Base-by-base conservation (phyloP, 2,329 filamentous ascomycete genomes). In the Venturia effusa region DNA sequence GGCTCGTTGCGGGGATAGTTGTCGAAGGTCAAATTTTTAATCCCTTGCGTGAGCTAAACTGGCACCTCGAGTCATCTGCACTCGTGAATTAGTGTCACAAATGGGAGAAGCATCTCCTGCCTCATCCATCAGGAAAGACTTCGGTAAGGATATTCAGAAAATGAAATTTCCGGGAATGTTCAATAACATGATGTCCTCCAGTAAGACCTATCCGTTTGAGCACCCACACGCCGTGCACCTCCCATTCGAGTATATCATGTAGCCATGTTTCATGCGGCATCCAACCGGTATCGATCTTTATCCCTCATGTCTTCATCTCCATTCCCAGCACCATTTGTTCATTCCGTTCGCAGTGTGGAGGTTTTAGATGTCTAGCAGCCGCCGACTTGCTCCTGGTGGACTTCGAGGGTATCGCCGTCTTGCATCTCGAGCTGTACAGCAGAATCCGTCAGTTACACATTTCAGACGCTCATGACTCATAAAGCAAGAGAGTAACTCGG, bases 311-410 rank as follows among this genome's bases (percentile, higher is more conserved):
- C 1, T 34, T 57, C 30, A 19, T 57, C 51, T 34, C 30, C 22
- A 27, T 27, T 27, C 45, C 15, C 45, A 51, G n/a, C 45, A 24
- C 45, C 8, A 51, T 3, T 13, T 10, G 5, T 4, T 27, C 8
- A 2, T 6, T 8, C 7, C 2, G 27, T 34, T 22, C n/a, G 3
- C 10, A 34, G n/a, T 57, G 30, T 57, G 8, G 17, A 32, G 11
- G 1, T 27, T 34, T 34, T 2, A 7, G n/a, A 34, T 5, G 51
- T 57, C 51, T 57, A 59, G 51, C 61, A 59, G 30, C 92, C 93
- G 66, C 94, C 94, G 67, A 97, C 94, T 79, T 99, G 94, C 76
- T 99, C 94, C 76, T 97, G 94, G 75, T 97, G 93, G 32, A 99
- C 94, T 74, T 99, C 94, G 32, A 99, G 86, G 0, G 90, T 95